These are phyloP conservation scores for Paramecium sexaurelia DNA, from an alignment of 73 alveolate genomes.

Conservation along the genomic window DNA sequence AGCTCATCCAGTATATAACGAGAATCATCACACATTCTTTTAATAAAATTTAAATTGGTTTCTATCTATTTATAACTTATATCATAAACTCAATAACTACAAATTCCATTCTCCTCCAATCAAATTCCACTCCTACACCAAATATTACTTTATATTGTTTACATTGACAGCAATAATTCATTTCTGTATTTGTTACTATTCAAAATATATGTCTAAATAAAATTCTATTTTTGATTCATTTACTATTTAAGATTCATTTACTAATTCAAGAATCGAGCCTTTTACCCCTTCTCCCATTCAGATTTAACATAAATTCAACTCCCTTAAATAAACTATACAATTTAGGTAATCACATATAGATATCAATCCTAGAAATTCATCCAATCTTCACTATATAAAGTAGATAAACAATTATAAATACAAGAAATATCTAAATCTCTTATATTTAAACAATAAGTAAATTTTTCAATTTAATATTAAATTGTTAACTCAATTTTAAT, in stretches of 20 bases:
- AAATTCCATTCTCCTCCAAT: conserved; percentile 8
- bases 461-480: too few species aligned
- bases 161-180: too few species aligned
- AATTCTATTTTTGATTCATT: background rate
- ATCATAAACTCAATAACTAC: background rate
- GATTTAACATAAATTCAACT: background rate
- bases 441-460: too few species aligned
- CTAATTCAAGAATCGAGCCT: background rate
- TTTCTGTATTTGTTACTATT: background rate
- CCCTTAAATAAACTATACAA: conserved; percentile 28
- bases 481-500: too few species aligned
- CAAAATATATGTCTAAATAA: background rate
- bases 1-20: conserved; percentile 40
- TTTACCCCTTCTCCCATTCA: background rate
- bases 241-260: too few species aligned
- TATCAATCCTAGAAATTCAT: too few species aligned
- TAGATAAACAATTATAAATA: too few species aligned
- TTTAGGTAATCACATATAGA: background rate
- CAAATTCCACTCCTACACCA: background rate
- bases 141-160: too few species aligned
- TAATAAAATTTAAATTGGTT: background rate
- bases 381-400: too few species aligned
- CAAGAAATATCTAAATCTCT: too few species aligned
- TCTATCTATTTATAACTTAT: background rate
- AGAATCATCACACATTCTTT: conserved; percentile 50